Percentiles rank a stretch among this genome's conserved stretches.
These are phyloP conservation scores for Ramaria sp. DNA, from an alignment of 768 basidiomycete genomes.

Conservation along the genomic window DNA sequence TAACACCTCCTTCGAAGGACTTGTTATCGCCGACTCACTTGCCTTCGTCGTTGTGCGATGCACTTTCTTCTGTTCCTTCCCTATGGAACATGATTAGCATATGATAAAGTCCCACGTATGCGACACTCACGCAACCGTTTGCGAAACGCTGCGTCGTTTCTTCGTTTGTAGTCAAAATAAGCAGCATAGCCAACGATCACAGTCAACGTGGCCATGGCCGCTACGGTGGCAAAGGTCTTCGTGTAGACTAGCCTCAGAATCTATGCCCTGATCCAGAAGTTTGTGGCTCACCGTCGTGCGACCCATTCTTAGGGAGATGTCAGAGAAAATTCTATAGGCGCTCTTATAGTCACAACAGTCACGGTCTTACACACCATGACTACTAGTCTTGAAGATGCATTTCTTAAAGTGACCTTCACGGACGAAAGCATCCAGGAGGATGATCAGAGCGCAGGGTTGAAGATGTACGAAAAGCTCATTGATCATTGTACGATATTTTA, in stretches of 20 bases:
- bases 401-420: slow-evolving; percentile 35
- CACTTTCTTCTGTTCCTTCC: slow-evolving; percentile 24
- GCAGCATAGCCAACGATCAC: slow-evolving; percentile 66
- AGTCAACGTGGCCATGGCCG: slow-evolving; percentile 38
- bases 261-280: neutral
- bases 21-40: slow-evolving; percentile 13
- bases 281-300: neutral
- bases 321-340: neutral
- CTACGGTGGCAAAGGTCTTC: slow-evolving; percentile 22
- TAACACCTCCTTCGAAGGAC: slow-evolving; percentile 36
- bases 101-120: neutral
- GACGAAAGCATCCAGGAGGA: slow-evolving; percentile 14
- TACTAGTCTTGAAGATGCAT: slow-evolving; percentile 24
- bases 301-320: neutral
- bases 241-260: neutral
- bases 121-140: slow-evolving; percentile 66
- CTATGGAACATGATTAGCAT: neutral
- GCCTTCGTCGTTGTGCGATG: slow-evolving; percentile 20
- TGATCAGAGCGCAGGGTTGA: slow-evolving; percentile 6
- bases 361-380: slow-evolving; percentile 4
- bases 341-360: neutral
- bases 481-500: neutral
- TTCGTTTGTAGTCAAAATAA: slow-evolving; percentile 92
- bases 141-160: slow-evolving; percentile 81
- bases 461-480: neutral